Evolutionary conservation across 805 yeast species (phyloP), one percentile per base, ranked within the genome.

Genomic region (Candida incommunis): DNA sequence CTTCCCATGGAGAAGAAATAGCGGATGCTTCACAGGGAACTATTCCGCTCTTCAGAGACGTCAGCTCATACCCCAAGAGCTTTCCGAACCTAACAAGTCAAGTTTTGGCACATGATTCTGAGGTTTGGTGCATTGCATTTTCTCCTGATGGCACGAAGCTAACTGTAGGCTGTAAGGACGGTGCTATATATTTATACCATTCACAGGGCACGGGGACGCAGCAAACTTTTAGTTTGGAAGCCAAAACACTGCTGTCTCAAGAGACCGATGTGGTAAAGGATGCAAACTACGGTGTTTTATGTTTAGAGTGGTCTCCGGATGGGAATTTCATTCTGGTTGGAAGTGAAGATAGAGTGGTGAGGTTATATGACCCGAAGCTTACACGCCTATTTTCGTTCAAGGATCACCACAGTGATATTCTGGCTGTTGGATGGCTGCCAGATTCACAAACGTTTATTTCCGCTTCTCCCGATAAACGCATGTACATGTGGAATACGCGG

Each of bases 121-220:
- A 88, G 59, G 90, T 85, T 11, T 88, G 96, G 96, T 81, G 70
- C 56, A 69, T 82, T 13, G 74, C 74, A 46, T 87, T 84, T 56
- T 80, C 92, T 3, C 82, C 86, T 41, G 72, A 74, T 62, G 96
- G 96, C 2, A 71, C 69, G 49, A 77, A 67, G 50, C 64, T 88
- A 34, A 94, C 85, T n/a, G 81, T 79, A 2, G 56, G 63, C 3
- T 66, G 77, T 40, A 31, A 40, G 13, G 20, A 27, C 18, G 48
- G 54, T 59, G 41, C 22, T 9, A 16, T 48, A 4, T 35, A 23
- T 7, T 20, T 48, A 2, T 48, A 44, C 44, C 23, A 22, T 3
- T 11, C 22, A 3, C n/a, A 9, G 2, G 41, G 37, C 7, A 31
- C 37, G 5, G 37, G 37, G 18, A 9, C 18, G 20, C 5, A 31